Base-by-base conservation (phyloP, 805 yeast genomes). In the Saccharomycopsis microspora region DNA sequence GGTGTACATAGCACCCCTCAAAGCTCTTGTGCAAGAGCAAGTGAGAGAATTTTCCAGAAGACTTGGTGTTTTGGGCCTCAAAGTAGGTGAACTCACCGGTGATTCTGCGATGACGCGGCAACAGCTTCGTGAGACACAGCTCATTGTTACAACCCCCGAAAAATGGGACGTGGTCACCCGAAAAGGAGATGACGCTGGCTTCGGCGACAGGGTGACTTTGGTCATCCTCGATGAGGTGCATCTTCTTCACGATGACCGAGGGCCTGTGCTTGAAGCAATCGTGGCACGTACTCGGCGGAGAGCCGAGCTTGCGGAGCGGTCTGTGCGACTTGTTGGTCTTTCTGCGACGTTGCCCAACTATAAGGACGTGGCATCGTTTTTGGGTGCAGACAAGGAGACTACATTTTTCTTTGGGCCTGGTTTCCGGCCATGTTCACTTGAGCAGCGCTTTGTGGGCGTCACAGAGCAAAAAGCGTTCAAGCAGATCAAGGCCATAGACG, bases 81-180 rank as follows among this genome's bases (percentile, higher is more conserved):
- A 64, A 4, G 97, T 89, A 1, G 80, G 78, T 43, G 97, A 90
- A 63, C 69, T 90, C 48, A 87, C 97, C 1, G 98, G 97, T 58
- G 98, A 90, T 57, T 76, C 87, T 6, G 77, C 80, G 45, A 64
- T 90, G 50, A 79, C 88, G 1, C 80, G 76, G 56, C 78, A 75
- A 52, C 94, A 90, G 60, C 80, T 90, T 32, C 63, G 73, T 1
- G 80, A 80, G 41, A 83, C 96, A 0, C 96, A 90, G 56, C 64
- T 90, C 4, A 66, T 90, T 43, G 94, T 90, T 1, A 85, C 96
- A 0, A 90, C 98, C 0, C 97, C 97, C 0, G 98, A 93, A 60
- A 90, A 89, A 59, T 90, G 97, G 97, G 97, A 93, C 65, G 85
- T 93, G 27, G 81, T 89, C 10, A 89, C 96, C 0, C 74, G 98